Conservation (phyloP, 768 basidiomycete species). For the Mycena albidolilacea region DNA sequence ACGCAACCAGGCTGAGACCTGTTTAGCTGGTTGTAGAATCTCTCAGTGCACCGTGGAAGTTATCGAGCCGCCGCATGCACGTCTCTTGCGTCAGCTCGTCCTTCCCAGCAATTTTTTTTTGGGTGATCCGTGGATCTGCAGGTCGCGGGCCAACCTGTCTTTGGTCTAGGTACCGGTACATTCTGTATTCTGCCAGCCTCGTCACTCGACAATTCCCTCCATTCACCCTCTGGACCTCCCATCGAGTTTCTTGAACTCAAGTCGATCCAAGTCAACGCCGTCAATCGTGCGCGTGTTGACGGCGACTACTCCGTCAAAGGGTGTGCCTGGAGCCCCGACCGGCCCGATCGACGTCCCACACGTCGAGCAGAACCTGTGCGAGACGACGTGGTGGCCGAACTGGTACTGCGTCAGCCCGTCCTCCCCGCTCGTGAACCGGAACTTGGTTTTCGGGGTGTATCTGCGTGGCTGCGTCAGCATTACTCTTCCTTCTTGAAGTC, state of each 20-base stretch:
- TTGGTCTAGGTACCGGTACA: too few species aligned
- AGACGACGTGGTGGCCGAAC: neutral
- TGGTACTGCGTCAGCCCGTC: slow-evolving; percentile 18
- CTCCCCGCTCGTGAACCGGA: slow-evolving; percentile 28
- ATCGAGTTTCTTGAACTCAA: neutral
- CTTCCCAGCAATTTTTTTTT: too few species aligned
- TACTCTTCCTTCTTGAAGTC: too few species aligned
- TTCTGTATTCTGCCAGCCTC: too few species aligned
- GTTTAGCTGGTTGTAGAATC: too few species aligned
- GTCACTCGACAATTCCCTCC: too few species aligned
- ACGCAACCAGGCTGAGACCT: too few species aligned
- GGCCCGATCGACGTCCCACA: slow-evolving; percentile 24
- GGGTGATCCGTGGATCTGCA: too few species aligned
- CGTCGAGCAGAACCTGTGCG: slow-evolving; percentile 23
- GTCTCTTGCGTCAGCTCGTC: too few species aligned
- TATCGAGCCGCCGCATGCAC: too few species aligned
- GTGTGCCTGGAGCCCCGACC: neutral
- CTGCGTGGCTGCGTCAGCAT: neutral
- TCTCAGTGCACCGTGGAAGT: too few species aligned
- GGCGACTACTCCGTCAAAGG: neutral
- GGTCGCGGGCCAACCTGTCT: too few species aligned
- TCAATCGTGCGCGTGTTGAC: slow-evolving; percentile 30
- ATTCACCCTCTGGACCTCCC: neutral
- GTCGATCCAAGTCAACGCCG: slow-evolving; percentile 26
- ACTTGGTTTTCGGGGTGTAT: slow-evolving; percentile 21